Conservation (phyloP, 2,329 filamentous ascomycete species). For the Fusarium caatingaense region DNA sequence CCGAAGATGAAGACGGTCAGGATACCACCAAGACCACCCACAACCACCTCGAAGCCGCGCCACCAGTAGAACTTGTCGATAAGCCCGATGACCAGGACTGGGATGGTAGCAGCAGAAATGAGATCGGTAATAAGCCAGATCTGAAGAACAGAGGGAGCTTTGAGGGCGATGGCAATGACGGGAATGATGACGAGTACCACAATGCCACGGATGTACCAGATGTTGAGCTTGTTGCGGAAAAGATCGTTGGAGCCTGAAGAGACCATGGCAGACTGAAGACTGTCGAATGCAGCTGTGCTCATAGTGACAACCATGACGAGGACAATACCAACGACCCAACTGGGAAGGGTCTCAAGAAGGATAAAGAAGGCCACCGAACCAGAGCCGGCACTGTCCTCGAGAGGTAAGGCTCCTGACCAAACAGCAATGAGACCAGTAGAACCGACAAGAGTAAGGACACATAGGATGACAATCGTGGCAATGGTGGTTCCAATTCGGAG, state of each 20-base stretch:
- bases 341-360: slow-evolving; percentile 76
- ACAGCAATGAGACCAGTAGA: slow-evolving; percentile 78
- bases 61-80: slow-evolving; percentile 78
- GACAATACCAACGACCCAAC: slow-evolving; percentile 85
- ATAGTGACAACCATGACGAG: slow-evolving; percentile 84
- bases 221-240: slow-evolving; percentile 82
- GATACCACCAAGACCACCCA: slow-evolving; percentile 81
- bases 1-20: slow-evolving; percentile 86
- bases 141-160: slow-evolving; percentile 78
- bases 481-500: slow-evolving; percentile 79
- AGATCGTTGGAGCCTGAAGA: slow-evolving; percentile 87
- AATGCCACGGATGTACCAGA: slow-evolving; percentile 76
- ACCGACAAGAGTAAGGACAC: slow-evolving; percentile 79
- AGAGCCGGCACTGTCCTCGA: slow-evolving; percentile 65
- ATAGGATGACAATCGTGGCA: slow-evolving; percentile 71
- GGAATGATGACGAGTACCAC: slow-evolving; percentile 81
- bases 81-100: slow-evolving; percentile 79
- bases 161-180: slow-evolving; percentile 78
- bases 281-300: slow-evolving; percentile 83
- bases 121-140: slow-evolving; percentile 87
- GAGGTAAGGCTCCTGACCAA: slow-evolving; percentile 78
- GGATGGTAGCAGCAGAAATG: slow-evolving; percentile 80
- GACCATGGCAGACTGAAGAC: slow-evolving; percentile 84
- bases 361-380: slow-evolving; percentile 80
- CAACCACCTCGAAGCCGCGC: slow-evolving; percentile 83